Percentiles rank a stretch among this genome's conserved stretches.
phyloP scores from a whole-genome alignment of 176 grass and related monocot species.

The Aegilops umbellulata region DNA sequence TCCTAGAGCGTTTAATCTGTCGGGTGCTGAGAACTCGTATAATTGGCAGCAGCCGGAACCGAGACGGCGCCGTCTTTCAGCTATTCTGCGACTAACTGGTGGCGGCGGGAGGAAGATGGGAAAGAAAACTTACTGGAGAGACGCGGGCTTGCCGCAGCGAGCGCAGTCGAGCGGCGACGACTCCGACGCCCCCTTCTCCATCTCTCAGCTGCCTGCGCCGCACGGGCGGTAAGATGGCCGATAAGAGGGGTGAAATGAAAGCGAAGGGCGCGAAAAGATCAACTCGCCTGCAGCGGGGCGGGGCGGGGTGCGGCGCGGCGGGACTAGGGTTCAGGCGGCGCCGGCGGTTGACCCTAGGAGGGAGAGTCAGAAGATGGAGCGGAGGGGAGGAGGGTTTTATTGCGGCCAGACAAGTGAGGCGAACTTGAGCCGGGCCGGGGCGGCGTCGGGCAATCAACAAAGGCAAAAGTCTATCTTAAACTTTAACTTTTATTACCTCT shows the following conservation, averaged over 20 bases:
- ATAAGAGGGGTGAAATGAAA: background rate
- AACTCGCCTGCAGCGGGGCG: background rate
- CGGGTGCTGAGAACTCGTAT: background rate
- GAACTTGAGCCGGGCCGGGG: background rate
- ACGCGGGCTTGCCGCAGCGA: slow-evolving; percentile 86
- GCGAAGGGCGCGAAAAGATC: background rate
- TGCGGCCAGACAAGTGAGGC: background rate
- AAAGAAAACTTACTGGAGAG: slow-evolving; percentile 56
- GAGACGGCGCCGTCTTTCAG: background rate
- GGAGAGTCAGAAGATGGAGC: background rate
- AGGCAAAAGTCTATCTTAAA: too few relatives aligned
- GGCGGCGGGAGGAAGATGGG: background rate
- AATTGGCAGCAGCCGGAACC: background rate
- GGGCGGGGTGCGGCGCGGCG: slow-evolving; percentile 2
- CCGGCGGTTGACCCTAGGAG: background rate
- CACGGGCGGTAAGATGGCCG: background rate
- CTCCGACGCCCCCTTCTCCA: slow-evolving; percentile 66
- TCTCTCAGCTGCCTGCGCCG: slow-evolving; percentile 31
- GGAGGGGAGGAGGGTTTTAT: background rate
- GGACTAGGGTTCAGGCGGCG: slow-evolving; percentile 46
- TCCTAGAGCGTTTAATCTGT: background rate
- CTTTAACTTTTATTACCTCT: too few relatives aligned
- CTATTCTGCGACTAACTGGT: background rate
- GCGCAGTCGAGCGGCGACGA: slow-evolving; percentile 50
- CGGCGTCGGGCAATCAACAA: too few relatives aligned